Conservation (phyloP, 1,284 basidiomycete genomes). For the Trichosporon sp. region DNA sequence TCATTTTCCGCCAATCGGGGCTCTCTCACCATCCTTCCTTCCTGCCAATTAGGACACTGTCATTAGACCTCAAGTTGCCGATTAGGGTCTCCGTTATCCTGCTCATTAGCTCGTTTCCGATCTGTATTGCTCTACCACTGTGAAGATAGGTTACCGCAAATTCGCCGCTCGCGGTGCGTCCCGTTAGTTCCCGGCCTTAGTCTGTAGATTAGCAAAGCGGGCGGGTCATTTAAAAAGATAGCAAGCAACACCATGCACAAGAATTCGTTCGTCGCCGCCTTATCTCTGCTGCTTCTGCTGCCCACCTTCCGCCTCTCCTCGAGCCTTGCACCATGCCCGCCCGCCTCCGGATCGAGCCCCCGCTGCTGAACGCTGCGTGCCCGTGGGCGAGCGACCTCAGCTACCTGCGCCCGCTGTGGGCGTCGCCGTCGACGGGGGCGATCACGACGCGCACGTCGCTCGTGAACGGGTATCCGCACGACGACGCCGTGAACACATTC, state of each 20-base stretch:
- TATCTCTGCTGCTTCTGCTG: neutral
- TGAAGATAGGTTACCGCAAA: neutral
- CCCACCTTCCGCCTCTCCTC: no score
- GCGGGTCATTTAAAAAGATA: neutral
- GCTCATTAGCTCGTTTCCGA: neutral
- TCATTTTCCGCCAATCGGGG: neutral
- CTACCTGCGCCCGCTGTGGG: slow-evolving; percentile 14
- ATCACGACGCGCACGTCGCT: slow-evolving; percentile 22
- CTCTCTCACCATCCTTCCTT: neutral
- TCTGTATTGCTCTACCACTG: neutral
- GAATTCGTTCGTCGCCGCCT: neutral
- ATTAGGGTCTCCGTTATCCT: neutral
- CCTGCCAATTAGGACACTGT: neutral
- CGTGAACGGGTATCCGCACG: slow-evolving; percentile 19
- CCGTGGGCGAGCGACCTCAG: slow-evolving; percentile 19
- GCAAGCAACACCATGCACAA: neutral
- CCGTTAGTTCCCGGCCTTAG: neutral
- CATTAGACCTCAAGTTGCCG: neutral
- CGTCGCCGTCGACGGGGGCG: slow-evolving; percentile 12
- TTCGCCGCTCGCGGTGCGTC: neutral
- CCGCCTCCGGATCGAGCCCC: slow-evolving; percentile 11
- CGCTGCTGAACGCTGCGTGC: slow-evolving; percentile 21
- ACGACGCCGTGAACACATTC: slow-evolving; percentile 22
- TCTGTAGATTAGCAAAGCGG: neutral
- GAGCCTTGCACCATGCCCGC: neutral